phyloP scores from a whole-genome alignment of 2,329 filamentous ascomycete genomes.

The Raffaelea ambrosiae region DNA sequence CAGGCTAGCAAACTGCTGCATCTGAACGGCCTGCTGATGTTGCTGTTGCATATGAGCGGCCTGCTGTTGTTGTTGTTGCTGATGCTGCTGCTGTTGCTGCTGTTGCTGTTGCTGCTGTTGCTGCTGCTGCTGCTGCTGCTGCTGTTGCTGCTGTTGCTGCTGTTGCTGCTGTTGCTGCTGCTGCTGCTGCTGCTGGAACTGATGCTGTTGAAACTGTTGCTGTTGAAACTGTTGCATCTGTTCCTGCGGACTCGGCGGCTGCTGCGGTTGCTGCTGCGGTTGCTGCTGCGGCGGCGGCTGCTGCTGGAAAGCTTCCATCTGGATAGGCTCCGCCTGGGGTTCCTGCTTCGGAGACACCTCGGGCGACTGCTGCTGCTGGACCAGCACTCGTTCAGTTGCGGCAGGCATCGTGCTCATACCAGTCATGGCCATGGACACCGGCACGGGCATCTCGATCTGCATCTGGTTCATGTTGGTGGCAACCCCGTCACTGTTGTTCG shows the following conservation, averaged over 20 bases:
- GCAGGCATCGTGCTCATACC: slow-evolving; percentile 1
- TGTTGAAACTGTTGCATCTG: background rate
- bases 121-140: slow-evolving; percentile 10
- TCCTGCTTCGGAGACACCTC: background rate
- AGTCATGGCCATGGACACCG: slow-evolving; percentile 5
- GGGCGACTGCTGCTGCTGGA: background rate
- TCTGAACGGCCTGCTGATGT: slow-evolving; percentile 2
- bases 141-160: slow-evolving; percentile 13
- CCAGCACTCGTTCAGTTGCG: background rate
- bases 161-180: slow-evolving; percentile 8
- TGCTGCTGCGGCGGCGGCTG: background rate
- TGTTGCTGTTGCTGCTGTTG: slow-evolving; percentile 5
- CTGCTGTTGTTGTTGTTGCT: background rate
- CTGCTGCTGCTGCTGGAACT: background rate
- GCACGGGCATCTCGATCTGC: slow-evolving; percentile 3
- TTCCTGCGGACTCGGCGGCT: background rate
- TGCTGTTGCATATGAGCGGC: background rate
- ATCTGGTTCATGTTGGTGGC: background rate
- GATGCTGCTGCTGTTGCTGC: slow-evolving; percentile 1
- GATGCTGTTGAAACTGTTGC: slow-evolving; percentile 1
- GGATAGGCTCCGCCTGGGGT: slow-evolving; percentile 9
- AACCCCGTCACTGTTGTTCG: background rate
- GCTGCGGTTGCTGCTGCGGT: background rate
- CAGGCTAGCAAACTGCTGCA: background rate
- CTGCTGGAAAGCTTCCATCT: slow-evolving; percentile 6